These are phyloP conservation scores for Fusarium burgessii DNA, from an alignment of 2,329 filamentous ascomycete genomes.

Conservation along the genomic window DNA sequence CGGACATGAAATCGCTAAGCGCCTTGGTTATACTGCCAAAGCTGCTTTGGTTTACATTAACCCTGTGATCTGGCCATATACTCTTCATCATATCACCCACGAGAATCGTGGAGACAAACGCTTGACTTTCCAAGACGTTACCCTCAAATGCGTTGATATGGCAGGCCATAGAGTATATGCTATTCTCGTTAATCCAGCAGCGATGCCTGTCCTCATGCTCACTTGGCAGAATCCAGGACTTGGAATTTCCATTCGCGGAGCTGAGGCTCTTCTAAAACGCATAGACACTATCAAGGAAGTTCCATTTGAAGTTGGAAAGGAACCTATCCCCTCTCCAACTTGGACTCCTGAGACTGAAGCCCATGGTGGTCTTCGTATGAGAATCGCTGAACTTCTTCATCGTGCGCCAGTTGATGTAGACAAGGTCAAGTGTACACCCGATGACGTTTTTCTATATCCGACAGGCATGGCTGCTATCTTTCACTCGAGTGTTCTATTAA, in stretches of 20 bases:
- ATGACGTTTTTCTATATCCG: slow-evolving; percentile 65
- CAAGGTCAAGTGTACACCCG: slow-evolving; percentile 40
- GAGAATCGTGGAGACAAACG: slow-evolving; percentile 51
- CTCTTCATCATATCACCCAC: slow-evolving; percentile 50
- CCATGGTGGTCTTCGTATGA: slow-evolving; percentile 54
- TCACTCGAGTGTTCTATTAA: slow-evolving; percentile 55
- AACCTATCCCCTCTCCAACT: slow-evolving; percentile 49
- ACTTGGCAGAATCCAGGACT: slow-evolving; percentile 61
- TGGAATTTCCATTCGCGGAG: slow-evolving; percentile 60
- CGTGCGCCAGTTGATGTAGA: slow-evolving; percentile 53
- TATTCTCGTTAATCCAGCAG: slow-evolving; percentile 55
- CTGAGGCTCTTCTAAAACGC: slow-evolving; percentile 57
- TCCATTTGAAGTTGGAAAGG: slow-evolving; percentile 36
- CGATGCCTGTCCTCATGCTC: slow-evolving; percentile 53
- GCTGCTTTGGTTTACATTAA: slow-evolving; percentile 50
- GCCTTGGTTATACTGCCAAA: slow-evolving; percentile 46
- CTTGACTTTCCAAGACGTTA: slow-evolving; percentile 52
- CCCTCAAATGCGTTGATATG: slow-evolving; percentile 57
- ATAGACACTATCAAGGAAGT: slow-evolving; percentile 53
- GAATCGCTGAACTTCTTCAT: slow-evolving; percentile 57
- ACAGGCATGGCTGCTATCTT: slow-evolving; percentile 68
- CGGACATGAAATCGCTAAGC: slow-evolving; percentile 51
- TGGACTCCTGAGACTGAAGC: slow-evolving; percentile 54
- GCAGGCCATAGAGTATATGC: slow-evolving; percentile 57
- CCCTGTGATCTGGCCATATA: slow-evolving; percentile 49